Conservation (phyloP, 352 stramenopile species). For the Phytophthora sansomeana region DNA sequence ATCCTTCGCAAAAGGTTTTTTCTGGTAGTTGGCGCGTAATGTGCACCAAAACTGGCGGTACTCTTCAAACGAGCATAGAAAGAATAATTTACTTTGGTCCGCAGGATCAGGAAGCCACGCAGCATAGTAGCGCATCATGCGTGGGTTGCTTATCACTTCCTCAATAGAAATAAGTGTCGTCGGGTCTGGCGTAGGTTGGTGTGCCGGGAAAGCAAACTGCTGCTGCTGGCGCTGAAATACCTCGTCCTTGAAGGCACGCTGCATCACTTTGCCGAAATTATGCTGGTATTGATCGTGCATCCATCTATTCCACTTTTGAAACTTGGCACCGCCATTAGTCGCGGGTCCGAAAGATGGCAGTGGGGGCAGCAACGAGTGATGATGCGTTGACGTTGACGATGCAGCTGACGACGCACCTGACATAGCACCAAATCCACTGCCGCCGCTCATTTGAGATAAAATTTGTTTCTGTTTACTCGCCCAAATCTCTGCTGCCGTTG, state of each 20-base stretch:
- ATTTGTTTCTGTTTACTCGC: slow-evolving; percentile 80
- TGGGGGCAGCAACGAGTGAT: slow-evolving; percentile 38
- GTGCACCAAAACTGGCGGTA: slow-evolving; percentile 82
- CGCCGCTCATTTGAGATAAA: slow-evolving; percentile 56
- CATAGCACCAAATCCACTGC: slow-evolving; percentile 24
- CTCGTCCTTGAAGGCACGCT: slow-evolving; percentile 70
- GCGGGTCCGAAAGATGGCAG: slow-evolving; percentile 41
- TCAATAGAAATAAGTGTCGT: slow-evolving; percentile 74
- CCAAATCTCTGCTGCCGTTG: slow-evolving; percentile 70
- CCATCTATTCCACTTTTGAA: slow-evolving; percentile 89
- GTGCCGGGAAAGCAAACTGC: slow-evolving; percentile 39
- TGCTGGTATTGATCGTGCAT: slow-evolving; percentile 78
- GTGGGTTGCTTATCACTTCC: slow-evolving; percentile 79
- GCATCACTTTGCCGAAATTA: slow-evolving; percentile 76
- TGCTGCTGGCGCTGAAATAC: slow-evolving; percentile 46
- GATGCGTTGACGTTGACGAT: slow-evolving; percentile 30
- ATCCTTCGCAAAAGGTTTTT: slow-evolving; percentile 80
- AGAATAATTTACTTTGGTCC: slow-evolving; percentile 85
- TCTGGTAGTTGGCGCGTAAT: slow-evolving; percentile 68
- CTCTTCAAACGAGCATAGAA: slow-evolving; percentile 80
- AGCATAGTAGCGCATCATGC: slow-evolving; percentile 86
- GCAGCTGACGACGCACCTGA: slow-evolving; percentile 22
- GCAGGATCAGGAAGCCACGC: slow-evolving; percentile 61
- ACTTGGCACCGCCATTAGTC: slow-evolving; percentile 63
- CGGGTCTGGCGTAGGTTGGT: slow-evolving; percentile 48